Conservation (phyloP, 306 rosid genomes). For the Herpetospermum pedunculosum region DNA sequence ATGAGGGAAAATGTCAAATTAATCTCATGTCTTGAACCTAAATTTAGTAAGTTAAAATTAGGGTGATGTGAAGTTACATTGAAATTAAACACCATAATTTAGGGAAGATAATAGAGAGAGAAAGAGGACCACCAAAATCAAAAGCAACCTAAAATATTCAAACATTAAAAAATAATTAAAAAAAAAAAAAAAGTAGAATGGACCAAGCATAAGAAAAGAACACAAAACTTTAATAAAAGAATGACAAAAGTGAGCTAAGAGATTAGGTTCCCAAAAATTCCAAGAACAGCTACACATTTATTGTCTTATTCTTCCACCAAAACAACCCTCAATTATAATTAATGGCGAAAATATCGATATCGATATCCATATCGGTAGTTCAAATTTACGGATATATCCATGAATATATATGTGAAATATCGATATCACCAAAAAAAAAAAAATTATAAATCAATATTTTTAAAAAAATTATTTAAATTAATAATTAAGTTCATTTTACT, state of each 20-base stretch:
- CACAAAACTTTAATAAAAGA: constrained; percentile 26
- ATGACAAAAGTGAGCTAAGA: constrained; percentile 38
- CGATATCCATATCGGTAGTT: too few relatives aligned
- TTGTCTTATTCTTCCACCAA: constrained; percentile 9
- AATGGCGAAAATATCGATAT: too few relatives aligned
- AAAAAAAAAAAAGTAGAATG: constrained; percentile 11
- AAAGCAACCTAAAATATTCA: background rate
- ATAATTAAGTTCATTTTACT: too few relatives aligned
- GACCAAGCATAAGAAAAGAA: constrained; percentile 39
- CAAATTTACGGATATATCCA: too few relatives aligned
- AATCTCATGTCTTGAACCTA: background rate
- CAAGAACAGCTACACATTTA: background rate
- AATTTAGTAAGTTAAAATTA: background rate
- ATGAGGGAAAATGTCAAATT: background rate
- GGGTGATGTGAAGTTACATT: background rate
- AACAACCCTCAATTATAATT: too few relatives aligned
- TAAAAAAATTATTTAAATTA: too few relatives aligned
- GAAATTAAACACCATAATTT: background rate
- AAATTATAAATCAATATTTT: too few relatives aligned
- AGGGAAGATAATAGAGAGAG: background rate
- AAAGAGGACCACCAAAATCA: background rate
- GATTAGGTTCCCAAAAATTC: constrained; percentile 16
- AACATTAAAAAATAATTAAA: background rate
- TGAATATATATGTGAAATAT: too few relatives aligned
- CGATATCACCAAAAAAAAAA: too few relatives aligned